Base-by-base conservation (phyloP, 1,284 basidiomycete species). In the Malassezia obtusa region DNA sequence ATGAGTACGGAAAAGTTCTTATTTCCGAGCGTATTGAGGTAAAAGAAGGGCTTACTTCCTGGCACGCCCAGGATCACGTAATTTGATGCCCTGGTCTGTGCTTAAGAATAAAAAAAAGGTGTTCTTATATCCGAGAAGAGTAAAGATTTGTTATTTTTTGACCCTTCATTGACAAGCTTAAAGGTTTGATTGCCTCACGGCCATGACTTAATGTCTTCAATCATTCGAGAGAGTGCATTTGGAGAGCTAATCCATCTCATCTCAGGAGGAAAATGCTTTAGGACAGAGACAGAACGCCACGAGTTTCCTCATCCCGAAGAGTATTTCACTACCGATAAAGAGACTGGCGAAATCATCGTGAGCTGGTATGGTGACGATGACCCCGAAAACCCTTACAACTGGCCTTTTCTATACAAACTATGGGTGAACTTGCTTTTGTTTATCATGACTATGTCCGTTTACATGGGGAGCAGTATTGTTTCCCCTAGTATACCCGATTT, bases 401-500 rank as follows among this genome's bases (percentile, higher is more conserved):
- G 74, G 74, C 45, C 61, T 1, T 41, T 44, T 2, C 31, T 41
- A 4, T 62, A 69, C 55, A 74, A 74, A 31, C n/a, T 49, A 24
- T 72, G 70, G 8, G 64, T 75, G 50, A 69, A 62, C 9, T 39
- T 41, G 19, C 51, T 69, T 15, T 59, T 76, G 35, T 65, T 61
- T 36, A 50, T 72, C 14, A 60, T 75, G 38, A 68, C 72, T 6
- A 73, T 81, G 32, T 80, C 82, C 59, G 76, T 79, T 3, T 84
- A 46, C n/a, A 46, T 46, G 45, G 45, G 45, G 10, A 46, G 45
- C 45, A 46, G 45, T 19, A 46, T 46, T 28, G 32, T 46, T 32
- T 45, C 43, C 7, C 81, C 81, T 1, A 79, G 79, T 0, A 71
- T 82, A 30, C 67, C 81, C 24, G 78, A 14, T 57, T 80, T 56